Base-by-base conservation (phyloP, 495 filamentous ascomycete genomes). In the Penicillium daleae region DNA sequence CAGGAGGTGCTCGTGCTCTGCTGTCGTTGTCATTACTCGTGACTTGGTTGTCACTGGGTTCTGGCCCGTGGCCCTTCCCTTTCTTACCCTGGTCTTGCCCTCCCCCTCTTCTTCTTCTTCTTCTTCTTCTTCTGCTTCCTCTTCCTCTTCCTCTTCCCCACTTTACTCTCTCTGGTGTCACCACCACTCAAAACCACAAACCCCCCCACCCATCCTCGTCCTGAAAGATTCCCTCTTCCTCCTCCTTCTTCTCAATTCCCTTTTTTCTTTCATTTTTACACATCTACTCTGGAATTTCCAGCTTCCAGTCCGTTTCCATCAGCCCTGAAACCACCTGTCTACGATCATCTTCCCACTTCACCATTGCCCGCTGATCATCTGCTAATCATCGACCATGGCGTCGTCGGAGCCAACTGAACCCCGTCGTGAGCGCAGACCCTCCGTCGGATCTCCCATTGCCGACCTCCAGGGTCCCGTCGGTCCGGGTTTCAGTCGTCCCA, bases 381-480 rank as follows among this genome's bases (percentile, higher is more conserved):
- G 32, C 17, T 13, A 17, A 13, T n/a, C 57, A 39, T 17, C 46
- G 65, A 52, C 31, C 48, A 39, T 51, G 53, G 22, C 55, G 32
- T 54, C 40, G 5, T 42, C 39, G n/a, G 33, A 29, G 44, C 61
- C 69, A 60, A 63, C 62, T 24, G 70, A 33, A 31, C 31, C 51
- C 19, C 51, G 73, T 42, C 83, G 86, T 50, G 86, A 90, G 76
- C 85, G 93, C 60, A 89, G 83, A 60, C 91, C 90, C 32, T 95
- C 91, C 32, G 88, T 88, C 35, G 87, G 90, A 52, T 90, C 90
- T 56, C 93, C 92, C 33, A 87, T 97, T 66, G 84, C 88, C 42
- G 90, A 93, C 66, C 86, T 97, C 35, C 82, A 90, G 74, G 93
- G 91, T 48, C 89, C 90, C 3, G 82, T 97, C 57, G 89, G 89